These are phyloP conservation scores for Naegleria fowleri DNA, from an alignment of 208 protist species.

Conservation along the genomic window DNA sequence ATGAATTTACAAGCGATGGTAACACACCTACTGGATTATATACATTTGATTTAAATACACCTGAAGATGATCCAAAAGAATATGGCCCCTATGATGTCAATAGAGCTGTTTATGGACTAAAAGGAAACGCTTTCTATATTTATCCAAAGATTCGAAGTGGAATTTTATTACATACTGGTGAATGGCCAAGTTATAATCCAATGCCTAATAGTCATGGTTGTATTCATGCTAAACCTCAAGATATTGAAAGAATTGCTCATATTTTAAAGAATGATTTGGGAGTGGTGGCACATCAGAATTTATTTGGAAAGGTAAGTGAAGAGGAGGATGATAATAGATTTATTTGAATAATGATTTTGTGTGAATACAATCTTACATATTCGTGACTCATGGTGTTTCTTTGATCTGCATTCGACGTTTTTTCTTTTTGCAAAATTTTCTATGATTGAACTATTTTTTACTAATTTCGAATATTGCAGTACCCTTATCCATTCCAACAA, in stretches of 20 bases:
- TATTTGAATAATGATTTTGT: too few species aligned
- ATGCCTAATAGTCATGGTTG: constrained; percentile 49
- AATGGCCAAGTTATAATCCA: constrained; percentile 36
- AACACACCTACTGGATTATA: constrained; percentile 45
- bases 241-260: constrained; percentile 32
- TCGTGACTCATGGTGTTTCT: too few species aligned
- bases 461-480: too few species aligned
- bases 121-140: constrained; percentile 42
- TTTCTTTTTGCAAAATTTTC: too few species aligned
- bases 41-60: constrained; percentile 47
- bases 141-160: constrained; percentile 40
- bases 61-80: constrained; percentile 39
- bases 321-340: too few species aligned
- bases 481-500: constrained; percentile 40
- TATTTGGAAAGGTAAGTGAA: constrained; percentile 23
- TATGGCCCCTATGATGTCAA: constrained; percentile 50
- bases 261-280: constrained; percentile 35
- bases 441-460: too few species aligned
- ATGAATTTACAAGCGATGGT: constrained; percentile 39
- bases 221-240: constrained; percentile 37
- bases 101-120: constrained; percentile 36
- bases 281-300: constrained; percentile 41
- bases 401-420: too few species aligned
- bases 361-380: too few species aligned
- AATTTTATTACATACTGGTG: constrained; percentile 47